Evolutionary conservation across 345 rosid genomes (phyloP).

Genomic region (Stellera chamaejasme): DNA sequence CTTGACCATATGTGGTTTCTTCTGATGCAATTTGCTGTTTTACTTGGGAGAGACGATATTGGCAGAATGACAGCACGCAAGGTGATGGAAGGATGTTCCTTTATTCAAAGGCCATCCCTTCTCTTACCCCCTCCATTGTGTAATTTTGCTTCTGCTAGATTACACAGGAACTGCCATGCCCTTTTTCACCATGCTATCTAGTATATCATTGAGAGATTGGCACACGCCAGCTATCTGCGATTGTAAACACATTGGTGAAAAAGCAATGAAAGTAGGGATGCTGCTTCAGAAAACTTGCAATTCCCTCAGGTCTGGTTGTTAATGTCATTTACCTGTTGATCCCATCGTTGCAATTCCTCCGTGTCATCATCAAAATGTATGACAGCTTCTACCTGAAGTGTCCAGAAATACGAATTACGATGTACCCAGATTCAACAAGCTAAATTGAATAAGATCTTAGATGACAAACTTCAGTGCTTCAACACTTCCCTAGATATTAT

Average conservation of each 20-base stretch:
- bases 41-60: no score
- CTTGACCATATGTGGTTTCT: no score
- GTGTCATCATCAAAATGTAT: slow-evolving; percentile 96
- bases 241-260: background rate
- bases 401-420: background rate
- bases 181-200: slow-evolving; percentile 88
- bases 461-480: background rate
- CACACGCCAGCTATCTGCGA: slow-evolving; percentile 85
- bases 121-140: no score
- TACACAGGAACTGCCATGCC: slow-evolving; percentile 83
- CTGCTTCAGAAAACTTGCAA: background rate
- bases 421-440: background rate
- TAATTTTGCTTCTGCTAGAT: slow-evolving; percentile 5
- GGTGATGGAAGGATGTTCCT: no score
- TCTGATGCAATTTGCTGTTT: no score
- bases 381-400: slow-evolving; percentile 78
- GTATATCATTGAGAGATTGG: slow-evolving; percentile 86
- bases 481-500: no score
- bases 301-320: background rate
- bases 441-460: background rate
- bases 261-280: background rate
- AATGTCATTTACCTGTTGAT: slow-evolving; percentile 61
- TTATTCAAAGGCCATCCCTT: no score
- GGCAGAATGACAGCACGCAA: no score
- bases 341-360: slow-evolving; percentile 95